Evolutionary conservation across 768 basidiomycete species (phyloP), one percentile per base, ranked within the genome.

Genomic region (Udeniomyces megalosporus): DNA sequence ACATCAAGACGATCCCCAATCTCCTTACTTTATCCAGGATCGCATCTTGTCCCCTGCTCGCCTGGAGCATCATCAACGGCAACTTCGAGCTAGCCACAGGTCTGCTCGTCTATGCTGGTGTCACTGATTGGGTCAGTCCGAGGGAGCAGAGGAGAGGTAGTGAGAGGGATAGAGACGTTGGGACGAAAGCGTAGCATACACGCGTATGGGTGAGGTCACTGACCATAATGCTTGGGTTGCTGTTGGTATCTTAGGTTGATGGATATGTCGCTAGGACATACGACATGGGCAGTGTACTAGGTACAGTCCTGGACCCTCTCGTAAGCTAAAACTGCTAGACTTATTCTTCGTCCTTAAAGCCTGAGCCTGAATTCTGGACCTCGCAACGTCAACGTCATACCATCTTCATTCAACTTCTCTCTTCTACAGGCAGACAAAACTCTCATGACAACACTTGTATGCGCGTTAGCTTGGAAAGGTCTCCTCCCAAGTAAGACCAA

Each of bases 1-100:
- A 93, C 70, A 88, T 91, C 63, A 96, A 95, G 76, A 99, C 95
- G 1, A 67, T 93, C 35, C 95, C 95, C 0, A 99, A 99, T 71
- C 70, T 88, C 6, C 77, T 99, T 46, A 97, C 95, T 1, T 69
- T 83, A 26, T 90, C 89, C 1, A 81, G 95, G 49, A 92, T 99
- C 68, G 68, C 82, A 17, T 82, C 93, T 0, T 95, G 91, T 71
- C 95, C 95, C 11, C 77, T 85, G 14, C 80, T 99, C n/a, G 93
- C 88, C 4, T 95, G 86, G 81, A 82, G 84, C 31, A 86, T 97
- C 60, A 69, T 96, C 42, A 75, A 89, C 42, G 84, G 84, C 61
- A 79, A 95, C 69, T 91, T 86, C 69, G 73, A 79, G 47, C 76
- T 84, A 54, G 92, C 95, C 17, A 88, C 91, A 0, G 80, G 82